Evolutionary conservation across 78 protist genomes (phyloP).

Genomic region (Anaeramoeba flamelloides): DNA sequence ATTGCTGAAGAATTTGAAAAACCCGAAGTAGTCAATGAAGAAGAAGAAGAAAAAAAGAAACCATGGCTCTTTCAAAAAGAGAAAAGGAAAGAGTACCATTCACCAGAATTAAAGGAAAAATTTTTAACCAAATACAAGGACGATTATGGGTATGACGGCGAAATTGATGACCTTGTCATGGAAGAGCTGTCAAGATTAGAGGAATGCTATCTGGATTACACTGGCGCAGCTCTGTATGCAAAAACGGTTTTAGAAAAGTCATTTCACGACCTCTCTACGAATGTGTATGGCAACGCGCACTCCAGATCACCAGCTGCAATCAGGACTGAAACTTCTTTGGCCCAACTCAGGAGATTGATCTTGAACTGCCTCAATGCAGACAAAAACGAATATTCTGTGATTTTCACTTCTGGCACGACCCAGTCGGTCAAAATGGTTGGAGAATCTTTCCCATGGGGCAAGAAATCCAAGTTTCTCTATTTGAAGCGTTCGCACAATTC

Average conservation of each 20-base stretch:
- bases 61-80: too few relatives aligned
- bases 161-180: not conserved
- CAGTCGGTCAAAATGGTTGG: slow-evolving; percentile 49
- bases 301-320: slow-evolving; percentile 7
- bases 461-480: slow-evolving; percentile 17
- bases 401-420: slow-evolving; percentile 63
- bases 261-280: not conserved
- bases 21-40: too few relatives aligned
- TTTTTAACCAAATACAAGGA: not conserved
- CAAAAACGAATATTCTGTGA: slow-evolving; percentile 33
- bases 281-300: slow-evolving; percentile 33
- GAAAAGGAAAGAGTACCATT: too few relatives aligned
- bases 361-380: slow-evolving; percentile 32
- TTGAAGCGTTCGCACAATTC: slow-evolving; percentile 33
- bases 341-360: slow-evolving; percentile 17
- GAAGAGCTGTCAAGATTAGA: not conserved
- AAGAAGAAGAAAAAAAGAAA: too few relatives aligned
- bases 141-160: not conserved
- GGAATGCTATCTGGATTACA: slow-evolving; percentile 19
- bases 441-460: slow-evolving; percentile 46
- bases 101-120: not conserved
- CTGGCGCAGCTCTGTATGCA: slow-evolving; percentile 19
- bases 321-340: slow-evolving; percentile 3
- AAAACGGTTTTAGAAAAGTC: too few relatives aligned
- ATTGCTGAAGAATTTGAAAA: too few relatives aligned